These are phyloP conservation scores for Priceomyces fermenticarens DNA, from an alignment of 805 yeast genomes.

Conservation along the genomic window DNA sequence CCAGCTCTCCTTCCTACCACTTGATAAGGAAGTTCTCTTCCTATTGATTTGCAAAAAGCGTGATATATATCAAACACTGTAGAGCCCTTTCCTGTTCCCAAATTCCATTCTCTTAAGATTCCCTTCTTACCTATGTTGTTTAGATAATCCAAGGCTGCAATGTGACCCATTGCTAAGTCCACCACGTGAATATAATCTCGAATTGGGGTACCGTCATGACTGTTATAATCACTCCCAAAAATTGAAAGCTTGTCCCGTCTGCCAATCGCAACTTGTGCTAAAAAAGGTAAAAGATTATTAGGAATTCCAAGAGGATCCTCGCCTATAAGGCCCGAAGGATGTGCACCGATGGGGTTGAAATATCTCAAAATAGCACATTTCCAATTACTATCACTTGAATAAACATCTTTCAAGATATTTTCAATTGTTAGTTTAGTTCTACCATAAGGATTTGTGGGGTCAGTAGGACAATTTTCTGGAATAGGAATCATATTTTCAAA, in stretches of 20 bases:
- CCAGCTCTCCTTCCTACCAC: slow-evolving; percentile 70
- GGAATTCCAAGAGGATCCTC: slow-evolving; percentile 81
- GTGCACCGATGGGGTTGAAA: slow-evolving; percentile 86
- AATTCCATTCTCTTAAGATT: slow-evolving; percentile 72
- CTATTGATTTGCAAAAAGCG: slow-evolving; percentile 65
- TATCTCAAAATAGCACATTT: slow-evolving; percentile 65
- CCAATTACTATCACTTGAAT: slow-evolving; percentile 45
- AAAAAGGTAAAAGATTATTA: slow-evolving; percentile 68
- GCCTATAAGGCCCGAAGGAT: slow-evolving; percentile 75
- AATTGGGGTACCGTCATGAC: slow-evolving; percentile 78
- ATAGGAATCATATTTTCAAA: slow-evolving; percentile 73
- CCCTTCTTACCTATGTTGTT: slow-evolving; percentile 37
- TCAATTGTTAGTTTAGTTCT: slow-evolving; percentile 67
- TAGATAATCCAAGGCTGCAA: slow-evolving; percentile 65
- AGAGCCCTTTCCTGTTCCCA: slow-evolving; percentile 79
- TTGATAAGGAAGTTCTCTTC: slow-evolving; percentile 60
- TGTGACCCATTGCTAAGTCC: slow-evolving; percentile 75
- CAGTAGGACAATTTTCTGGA: slow-evolving; percentile 73
- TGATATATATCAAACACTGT: slow-evolving; percentile 70
- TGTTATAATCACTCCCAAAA: slow-evolving; percentile 68
- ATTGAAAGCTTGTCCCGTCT: slow-evolving; percentile 63
- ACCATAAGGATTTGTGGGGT: slow-evolving; percentile 78
- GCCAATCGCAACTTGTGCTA: slow-evolving; percentile 77
- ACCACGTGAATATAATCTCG: slow-evolving; percentile 81
- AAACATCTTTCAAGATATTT: slow-evolving; percentile 53